phyloP scores from a whole-genome alignment of 345 rosid genomes.

The Punica granatum region DNA sequence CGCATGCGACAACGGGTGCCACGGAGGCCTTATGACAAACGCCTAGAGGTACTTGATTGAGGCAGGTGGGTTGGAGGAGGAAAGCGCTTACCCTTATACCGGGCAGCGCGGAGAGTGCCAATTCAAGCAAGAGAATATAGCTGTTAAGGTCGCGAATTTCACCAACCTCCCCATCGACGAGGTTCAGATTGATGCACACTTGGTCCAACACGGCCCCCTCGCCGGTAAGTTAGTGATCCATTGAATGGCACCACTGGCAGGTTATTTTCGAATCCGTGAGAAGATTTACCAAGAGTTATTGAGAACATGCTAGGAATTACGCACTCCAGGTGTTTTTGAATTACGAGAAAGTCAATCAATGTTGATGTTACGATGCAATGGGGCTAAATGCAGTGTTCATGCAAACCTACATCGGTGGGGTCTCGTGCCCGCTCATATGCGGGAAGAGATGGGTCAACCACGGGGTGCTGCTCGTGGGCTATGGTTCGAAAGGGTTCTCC shows the following conservation, averaged over 20 bases:
- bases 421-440: constrained; percentile 79
- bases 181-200: constrained; percentile 59
- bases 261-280: no score
- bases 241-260: no score
- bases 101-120: constrained; percentile 61
- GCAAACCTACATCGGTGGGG: constrained; percentile 91
- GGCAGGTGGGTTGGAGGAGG: constrained; percentile 75
- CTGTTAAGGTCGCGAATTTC: constrained; percentile 51
- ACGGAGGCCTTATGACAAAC: constrained; percentile 88
- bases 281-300: no score
- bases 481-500: constrained; percentile 72
- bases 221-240: constrained; percentile 20
- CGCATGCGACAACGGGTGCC: constrained; percentile 68
- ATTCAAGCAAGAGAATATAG: constrained; percentile 42
- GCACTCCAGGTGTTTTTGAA: no score
- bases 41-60: constrained; percentile 69
- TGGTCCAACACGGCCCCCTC: constrained; percentile 73
- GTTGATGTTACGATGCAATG: constrained; percentile 23
- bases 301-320: no score
- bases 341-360: neutral
- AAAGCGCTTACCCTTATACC: constrained; percentile 53
- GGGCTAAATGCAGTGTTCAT: constrained; percentile 75
- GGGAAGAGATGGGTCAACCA: constrained; percentile 65
- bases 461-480: constrained; percentile 74
- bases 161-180: constrained; percentile 59